These are phyloP conservation scores for Exophiala calicioides DNA, from an alignment of 2,329 filamentous ascomycete species.

Conservation along the genomic window DNA sequence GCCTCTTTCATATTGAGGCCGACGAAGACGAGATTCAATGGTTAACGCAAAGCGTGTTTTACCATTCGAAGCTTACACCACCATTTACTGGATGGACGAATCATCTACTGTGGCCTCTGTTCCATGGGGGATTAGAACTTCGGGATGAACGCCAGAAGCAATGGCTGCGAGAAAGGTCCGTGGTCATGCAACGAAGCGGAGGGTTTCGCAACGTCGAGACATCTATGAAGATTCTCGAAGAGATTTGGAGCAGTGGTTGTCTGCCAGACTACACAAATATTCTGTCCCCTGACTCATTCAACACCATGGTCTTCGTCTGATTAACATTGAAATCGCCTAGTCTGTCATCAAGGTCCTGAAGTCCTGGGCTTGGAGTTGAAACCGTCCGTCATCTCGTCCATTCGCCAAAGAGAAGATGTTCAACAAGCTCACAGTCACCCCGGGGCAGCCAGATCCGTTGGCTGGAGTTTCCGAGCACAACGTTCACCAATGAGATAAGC, in stretches of 20 bases:
- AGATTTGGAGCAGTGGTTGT: conserved; percentile 2
- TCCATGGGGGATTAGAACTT: conserved; percentile 9
- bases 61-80: conserved; percentile 8
- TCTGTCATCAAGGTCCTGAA: no score
- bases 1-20: conserved; percentile 1
- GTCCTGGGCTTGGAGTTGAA: no score
- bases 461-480: conserved; percentile 50
- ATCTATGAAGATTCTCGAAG: conserved; percentile 8
- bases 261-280: conserved; percentile 3
- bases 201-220: conserved; percentile 15
- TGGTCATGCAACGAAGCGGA: conserved; percentile 8
- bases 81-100: conserved; percentile 10
- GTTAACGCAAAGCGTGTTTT: conserved; percentile 10
- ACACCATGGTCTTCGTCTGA: conserved; percentile 10
- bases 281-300: neutral
- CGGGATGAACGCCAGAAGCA: neutral
- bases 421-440: neutral
- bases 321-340: no score
- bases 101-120: conserved; percentile 13
- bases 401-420: neutral
- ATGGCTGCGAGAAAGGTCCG: conserved; percentile 4
- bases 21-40: conserved; percentile 12
- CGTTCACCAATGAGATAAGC: conserved; percentile 57
- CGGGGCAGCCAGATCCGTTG: neutral
- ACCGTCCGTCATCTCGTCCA: no score